Evolutionary conservation across 306 rosid genomes (phyloP), one percentile per base, ranked within the genome.

Genomic region (Amphicarpaea edgeworthii): DNA sequence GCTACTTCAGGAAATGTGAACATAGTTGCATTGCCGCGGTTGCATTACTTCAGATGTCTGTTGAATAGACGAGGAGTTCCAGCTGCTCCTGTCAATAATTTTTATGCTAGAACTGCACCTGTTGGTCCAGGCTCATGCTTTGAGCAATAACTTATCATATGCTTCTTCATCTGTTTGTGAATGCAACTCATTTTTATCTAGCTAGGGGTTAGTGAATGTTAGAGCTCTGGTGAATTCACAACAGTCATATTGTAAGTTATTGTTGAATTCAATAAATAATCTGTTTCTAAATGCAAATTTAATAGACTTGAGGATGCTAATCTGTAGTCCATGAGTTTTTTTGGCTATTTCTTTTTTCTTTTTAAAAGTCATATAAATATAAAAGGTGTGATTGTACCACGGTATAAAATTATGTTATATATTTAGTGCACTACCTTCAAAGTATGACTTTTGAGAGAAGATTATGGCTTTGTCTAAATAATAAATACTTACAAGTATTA

Each of bases 11-110:
- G 77, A 76, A 86, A 84, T 63, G 57, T 75, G 62, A 75, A 59
- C 47, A 4, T 2, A 37, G 80, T 88, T 5, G 92, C 87, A 7
- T 70, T 92, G 19, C 87, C 84, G 0, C 85, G 97, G 46, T 64
- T 90, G 86, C 97, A 88, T 5, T 84, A 96, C 91, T 96, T 96
- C 85, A 84, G 98, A 83, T 96, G 99, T 79, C 88, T 96, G 63
- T 64, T 96, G 85, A 90, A 86, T 71, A 69, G 88, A 50, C 82
- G 97, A 14, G 98, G 99, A 53, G 83, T 95, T 82, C 83, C 88
- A 54, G 98, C 97, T 10, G 97, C 99, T 66, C 97, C 99, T 9
- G 91, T 88, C 68, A 84, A 85, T 0, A 95, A 92, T 74, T 73
- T 57, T 11, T 62, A 63, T 64, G 97, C 96, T 69, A 90, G 93